phyloP scores from a whole-genome alignment of 768 basidiomycete genomes.

The Naganishia vaughanmartiniae region DNA sequence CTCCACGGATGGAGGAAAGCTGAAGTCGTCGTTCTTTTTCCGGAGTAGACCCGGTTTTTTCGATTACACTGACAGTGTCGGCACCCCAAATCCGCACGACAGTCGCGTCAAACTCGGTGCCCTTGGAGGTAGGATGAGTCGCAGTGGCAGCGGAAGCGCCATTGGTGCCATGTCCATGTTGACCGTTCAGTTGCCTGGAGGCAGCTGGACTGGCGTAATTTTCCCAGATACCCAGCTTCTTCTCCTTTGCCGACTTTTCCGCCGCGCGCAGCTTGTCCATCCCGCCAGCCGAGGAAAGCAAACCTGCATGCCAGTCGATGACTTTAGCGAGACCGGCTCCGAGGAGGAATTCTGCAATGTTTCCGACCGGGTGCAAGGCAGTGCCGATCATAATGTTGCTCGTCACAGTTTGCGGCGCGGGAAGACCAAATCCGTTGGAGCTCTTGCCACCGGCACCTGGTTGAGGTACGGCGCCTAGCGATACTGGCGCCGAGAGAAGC shows the following conservation, averaged over 20 bases:
- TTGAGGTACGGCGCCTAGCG: constrained; percentile 77
- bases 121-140: constrained; percentile 37
- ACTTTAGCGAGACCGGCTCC: constrained; percentile 81
- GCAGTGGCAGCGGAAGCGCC: constrained; percentile 28
- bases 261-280: constrained; percentile 85
- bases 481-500: constrained; percentile 55
- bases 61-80: constrained; percentile 79
- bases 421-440: constrained; percentile 57
- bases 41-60: constrained; percentile 59
- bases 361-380: constrained; percentile 79
- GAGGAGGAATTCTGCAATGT: constrained; percentile 85
- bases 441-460: constrained; percentile 77
- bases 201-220: constrained; percentile 32
- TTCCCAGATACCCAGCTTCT: constrained; percentile 54
- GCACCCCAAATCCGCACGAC: constrained; percentile 88
- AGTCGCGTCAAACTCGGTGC: constrained; percentile 66
- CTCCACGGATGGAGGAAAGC: constrained; percentile 81
- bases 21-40: constrained; percentile 78
- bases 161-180: constrained; percentile 30
- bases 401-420: constrained; percentile 59
- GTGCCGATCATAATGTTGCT: constrained; percentile 87
- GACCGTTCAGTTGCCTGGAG: constrained; percentile 54
- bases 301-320: constrained; percentile 96
- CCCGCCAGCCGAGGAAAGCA: constrained; percentile 76
- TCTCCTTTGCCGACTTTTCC: constrained; percentile 65